Evolutionary conservation across 2,329 filamentous ascomycete species (phyloP).

Genomic region (Arthroderma uncinatum): DNA sequence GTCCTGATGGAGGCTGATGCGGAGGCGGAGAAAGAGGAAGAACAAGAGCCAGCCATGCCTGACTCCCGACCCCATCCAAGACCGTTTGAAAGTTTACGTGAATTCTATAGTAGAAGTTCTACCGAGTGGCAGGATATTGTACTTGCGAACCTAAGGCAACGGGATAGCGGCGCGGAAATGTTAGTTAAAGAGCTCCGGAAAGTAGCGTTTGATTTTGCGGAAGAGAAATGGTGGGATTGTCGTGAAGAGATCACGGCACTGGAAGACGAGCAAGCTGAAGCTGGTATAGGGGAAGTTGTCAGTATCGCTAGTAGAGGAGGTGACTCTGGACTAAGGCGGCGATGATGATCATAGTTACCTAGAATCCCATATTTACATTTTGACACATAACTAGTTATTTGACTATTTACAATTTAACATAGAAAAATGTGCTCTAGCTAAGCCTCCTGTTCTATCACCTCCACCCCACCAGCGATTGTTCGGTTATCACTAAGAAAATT

Average conservation of each 20-base stretch:
- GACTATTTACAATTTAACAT: too few relatives aligned
- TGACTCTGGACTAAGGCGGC: slow-evolving; percentile 36
- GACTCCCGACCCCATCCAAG: slow-evolving; percentile 66
- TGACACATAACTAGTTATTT: neutral
- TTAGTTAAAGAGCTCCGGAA: slow-evolving; percentile 86
- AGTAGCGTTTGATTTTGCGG: slow-evolving; percentile 77
- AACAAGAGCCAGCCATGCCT: slow-evolving; percentile 42
- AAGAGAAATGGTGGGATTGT: slow-evolving; percentile 98
- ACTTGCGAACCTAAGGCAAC: slow-evolving; percentile 61
- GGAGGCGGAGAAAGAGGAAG: slow-evolving; percentile 29
- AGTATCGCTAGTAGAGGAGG: slow-evolving; percentile 63
- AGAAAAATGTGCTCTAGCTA: neutral
- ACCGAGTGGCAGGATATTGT: slow-evolving; percentile 84
- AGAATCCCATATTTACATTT: neutral
- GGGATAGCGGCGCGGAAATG: slow-evolving; percentile 46
- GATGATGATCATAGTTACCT: neutral
- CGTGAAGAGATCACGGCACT: slow-evolving; percentile 82
- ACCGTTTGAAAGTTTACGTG: slow-evolving; percentile 80
- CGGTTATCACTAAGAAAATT: too few relatives aligned
- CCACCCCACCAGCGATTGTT: neutral
- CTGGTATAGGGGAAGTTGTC: slow-evolving; percentile 89
- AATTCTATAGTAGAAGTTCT: slow-evolving; percentile 82
- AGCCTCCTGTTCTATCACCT: neutral
- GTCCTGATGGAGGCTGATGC: slow-evolving; percentile 10
- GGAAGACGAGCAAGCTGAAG: slow-evolving; percentile 92